These are phyloP conservation scores for Xylariaceae sp. DNA, from an alignment of 2,329 filamentous ascomycete species.

Conservation along the genomic window DNA sequence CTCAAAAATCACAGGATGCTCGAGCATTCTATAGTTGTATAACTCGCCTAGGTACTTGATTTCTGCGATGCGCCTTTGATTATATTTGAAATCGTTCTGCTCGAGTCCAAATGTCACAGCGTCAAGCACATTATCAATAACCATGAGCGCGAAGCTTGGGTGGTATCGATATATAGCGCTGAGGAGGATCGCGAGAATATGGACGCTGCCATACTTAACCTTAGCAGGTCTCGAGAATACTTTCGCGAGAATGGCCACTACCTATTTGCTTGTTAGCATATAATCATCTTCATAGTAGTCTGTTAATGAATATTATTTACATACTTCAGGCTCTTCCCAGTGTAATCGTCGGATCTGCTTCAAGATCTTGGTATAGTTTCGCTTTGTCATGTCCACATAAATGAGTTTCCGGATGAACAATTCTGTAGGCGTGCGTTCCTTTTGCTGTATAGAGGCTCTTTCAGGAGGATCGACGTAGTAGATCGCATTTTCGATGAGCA, in stretches of 20 bases:
- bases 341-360: slow-evolving; percentile 95
- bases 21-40: slow-evolving; percentile 97
- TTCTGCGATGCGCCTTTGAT: slow-evolving; percentile 91
- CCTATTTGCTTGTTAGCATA: slow-evolving; percentile 45
- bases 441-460: slow-evolving; percentile 92
- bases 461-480: slow-evolving; percentile 98
- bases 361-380: slow-evolving; percentile 89
- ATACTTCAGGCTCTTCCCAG: slow-evolving; percentile 89
- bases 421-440: slow-evolving; percentile 92
- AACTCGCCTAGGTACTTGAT: slow-evolving; percentile 96
- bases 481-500: slow-evolving; percentile 97
- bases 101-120: slow-evolving; percentile 87
- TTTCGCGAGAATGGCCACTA: slow-evolving; percentile 80
- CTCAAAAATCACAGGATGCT: slow-evolving; percentile 94
- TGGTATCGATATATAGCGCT: slow-evolving; percentile 92
- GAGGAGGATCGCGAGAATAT: slow-evolving; percentile 87
- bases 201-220: slow-evolving; percentile 96
- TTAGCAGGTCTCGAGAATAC: slow-evolving; percentile 96
- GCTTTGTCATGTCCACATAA: slow-evolving; percentile 92
- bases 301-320: slow-evolving; percentile 21
- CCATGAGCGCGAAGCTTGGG: slow-evolving; percentile 84
- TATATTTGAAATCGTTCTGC: slow-evolving; percentile 96
- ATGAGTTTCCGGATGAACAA: slow-evolving; percentile 91
- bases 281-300: neutral
- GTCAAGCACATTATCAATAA: slow-evolving; percentile 91